A percentile compares a stretch with the other conserved stretches of the same genome.
Evolutionary conservation across 2,329 filamentous ascomycete genomes (phyloP).

Genomic region (Pseudogymnoascus sp.): DNA sequence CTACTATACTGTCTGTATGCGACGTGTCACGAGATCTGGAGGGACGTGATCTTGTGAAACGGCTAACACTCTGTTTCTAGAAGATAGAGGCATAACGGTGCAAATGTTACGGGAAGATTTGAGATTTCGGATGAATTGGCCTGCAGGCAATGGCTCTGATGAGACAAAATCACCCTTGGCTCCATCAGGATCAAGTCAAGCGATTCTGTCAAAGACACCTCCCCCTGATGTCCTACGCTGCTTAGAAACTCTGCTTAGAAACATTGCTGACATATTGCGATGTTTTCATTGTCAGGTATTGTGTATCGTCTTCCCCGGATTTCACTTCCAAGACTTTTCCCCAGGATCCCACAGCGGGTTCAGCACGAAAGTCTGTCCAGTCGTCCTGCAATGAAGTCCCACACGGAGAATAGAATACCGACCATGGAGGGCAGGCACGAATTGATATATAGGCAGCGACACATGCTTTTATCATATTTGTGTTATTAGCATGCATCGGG

Average conservation of each 20-base stretch:
- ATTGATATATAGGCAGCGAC: background rate
- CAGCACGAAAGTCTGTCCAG: background rate
- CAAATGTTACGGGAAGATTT: background rate
- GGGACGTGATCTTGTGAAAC: slow-evolving; percentile 1
- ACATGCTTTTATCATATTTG: background rate
- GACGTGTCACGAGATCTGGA: slow-evolving; percentile 2
- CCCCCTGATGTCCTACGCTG: background rate
- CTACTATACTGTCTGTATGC: background rate
- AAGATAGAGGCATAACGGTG: background rate
- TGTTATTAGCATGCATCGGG: background rate
- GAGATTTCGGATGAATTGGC: background rate
- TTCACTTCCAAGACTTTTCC: background rate
- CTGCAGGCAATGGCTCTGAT: background rate
- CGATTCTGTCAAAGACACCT: background rate
- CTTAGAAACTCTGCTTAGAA: background rate
- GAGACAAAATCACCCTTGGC: background rate
- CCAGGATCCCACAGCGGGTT: background rate
- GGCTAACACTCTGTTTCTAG: background rate
- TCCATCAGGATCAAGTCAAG: background rate
- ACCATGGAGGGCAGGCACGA: background rate
- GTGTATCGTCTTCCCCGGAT: background rate
- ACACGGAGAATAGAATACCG: background rate
- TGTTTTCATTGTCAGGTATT: background rate
- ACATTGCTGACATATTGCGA: background rate
- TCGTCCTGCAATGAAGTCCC: background rate